These are phyloP conservation scores for Trichoderma citrinoviride DNA, from an alignment of 2,329 filamentous ascomycete genomes.

Conservation along the genomic window DNA sequence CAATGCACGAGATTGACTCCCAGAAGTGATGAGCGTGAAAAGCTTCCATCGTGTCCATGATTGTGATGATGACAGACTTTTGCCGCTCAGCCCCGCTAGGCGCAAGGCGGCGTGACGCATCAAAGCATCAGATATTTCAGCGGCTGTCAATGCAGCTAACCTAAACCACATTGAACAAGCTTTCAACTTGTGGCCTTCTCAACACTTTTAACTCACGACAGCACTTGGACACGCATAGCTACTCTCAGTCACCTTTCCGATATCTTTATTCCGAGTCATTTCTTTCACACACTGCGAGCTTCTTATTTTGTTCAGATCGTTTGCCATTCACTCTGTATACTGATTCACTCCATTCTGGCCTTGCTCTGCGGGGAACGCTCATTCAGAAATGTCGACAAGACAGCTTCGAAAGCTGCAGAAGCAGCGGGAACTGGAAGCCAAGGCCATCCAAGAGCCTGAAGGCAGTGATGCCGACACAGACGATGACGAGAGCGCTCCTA, in stretches of 20 bases:
- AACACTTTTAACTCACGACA: background rate
- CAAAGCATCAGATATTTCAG: background rate
- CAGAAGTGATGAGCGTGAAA: too few relatives aligned
- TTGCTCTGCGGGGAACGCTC: background rate
- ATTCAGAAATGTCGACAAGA: slow-evolving; percentile 46
- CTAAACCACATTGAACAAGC: background rate
- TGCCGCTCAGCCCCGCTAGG: slow-evolving; percentile 12
- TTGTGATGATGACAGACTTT: background rate
- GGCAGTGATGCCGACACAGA: slow-evolving; percentile 35
- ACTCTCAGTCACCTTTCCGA: background rate
- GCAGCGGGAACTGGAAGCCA: slow-evolving; percentile 45
- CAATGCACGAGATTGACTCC: too few relatives aligned
- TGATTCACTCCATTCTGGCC: background rate
- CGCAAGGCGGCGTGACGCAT: slow-evolving; percentile 21
- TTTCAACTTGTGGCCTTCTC: background rate
- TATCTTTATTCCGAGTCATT: background rate
- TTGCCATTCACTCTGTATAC: too few relatives aligned
- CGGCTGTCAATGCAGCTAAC: background rate
- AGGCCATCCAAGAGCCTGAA: slow-evolving; percentile 24
- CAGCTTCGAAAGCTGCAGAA: slow-evolving; percentile 53
- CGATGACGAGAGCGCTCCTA: slow-evolving; percentile 33
- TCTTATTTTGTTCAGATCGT: background rate
- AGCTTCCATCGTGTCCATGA: too few relatives aligned
- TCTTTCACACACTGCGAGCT: background rate
- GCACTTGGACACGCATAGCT: background rate